These are phyloP conservation scores for Dothideomycetes sp. DNA, from an alignment of 2,329 filamentous ascomycete species.

Conservation along the genomic window DNA sequence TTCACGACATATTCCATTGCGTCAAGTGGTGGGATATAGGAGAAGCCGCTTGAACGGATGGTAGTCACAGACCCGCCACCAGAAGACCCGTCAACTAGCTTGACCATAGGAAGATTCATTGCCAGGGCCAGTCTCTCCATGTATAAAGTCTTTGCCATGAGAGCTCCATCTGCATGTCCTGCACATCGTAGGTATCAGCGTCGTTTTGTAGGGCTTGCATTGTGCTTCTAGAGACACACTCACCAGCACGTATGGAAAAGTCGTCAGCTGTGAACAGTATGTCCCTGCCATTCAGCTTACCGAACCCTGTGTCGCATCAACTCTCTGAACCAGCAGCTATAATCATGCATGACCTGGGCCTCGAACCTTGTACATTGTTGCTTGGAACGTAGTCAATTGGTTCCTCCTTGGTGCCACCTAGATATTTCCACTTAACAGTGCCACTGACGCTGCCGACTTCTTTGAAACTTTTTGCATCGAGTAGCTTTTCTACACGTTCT, in stretches of 20 bases:
- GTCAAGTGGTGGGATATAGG: conserved; percentile 48
- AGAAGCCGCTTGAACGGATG: conserved; percentile 44
- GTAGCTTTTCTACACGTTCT: conserved; percentile 47
- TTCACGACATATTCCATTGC: conserved; percentile 42
- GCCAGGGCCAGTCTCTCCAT: conserved; percentile 50
- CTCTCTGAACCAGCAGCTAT: no score
- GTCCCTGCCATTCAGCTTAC: conserved; percentile 40
- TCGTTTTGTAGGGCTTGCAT: not conserved
- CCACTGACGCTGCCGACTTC: conserved; percentile 52
- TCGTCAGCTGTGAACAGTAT: conserved; percentile 54
- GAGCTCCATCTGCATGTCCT: conserved; percentile 52
- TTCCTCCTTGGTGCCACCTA: conserved; percentile 33
- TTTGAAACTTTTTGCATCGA: conserved; percentile 44
- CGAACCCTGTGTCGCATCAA: conserved; percentile 12
- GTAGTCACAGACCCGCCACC: conserved; percentile 53
- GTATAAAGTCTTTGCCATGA: conserved; percentile 38
- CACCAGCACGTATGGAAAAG: conserved; percentile 45
- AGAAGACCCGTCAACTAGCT: conserved; percentile 53
- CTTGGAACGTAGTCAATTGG: conserved; percentile 43
- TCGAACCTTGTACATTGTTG: conserved; percentile 48
- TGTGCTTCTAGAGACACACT: not conserved
- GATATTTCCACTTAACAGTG: conserved; percentile 46
- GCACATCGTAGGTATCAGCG: not conserved
- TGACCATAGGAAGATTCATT: conserved; percentile 48
- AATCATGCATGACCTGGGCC: no score